phyloP scores from a whole-genome alignment of 2,329 filamentous ascomycete species.

The Epichloe sibirici region DNA sequence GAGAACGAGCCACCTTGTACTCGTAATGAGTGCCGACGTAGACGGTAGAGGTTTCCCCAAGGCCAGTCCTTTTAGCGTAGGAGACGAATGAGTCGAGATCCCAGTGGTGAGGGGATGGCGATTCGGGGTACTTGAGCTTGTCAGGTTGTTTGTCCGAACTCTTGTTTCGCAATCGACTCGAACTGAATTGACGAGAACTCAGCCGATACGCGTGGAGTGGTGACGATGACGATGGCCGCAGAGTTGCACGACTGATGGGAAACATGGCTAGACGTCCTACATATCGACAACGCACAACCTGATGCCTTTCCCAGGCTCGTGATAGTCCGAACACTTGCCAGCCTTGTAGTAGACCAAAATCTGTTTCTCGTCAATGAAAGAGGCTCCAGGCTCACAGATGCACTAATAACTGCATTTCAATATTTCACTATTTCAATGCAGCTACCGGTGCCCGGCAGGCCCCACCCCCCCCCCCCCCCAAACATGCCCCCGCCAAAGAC shows the following conservation, averaged over 20 bases:
- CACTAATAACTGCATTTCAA: background rate
- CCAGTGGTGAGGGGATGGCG: slow-evolving; percentile 41
- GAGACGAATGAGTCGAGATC: slow-evolving; percentile 52
- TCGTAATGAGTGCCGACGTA: slow-evolving; percentile 69
- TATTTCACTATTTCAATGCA: background rate
- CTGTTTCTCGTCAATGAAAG: background rate
- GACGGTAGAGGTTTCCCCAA: slow-evolving; percentile 44
- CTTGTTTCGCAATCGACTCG: background rate
- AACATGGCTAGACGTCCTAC: background rate
- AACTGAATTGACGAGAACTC: background rate
- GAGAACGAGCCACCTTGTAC: slow-evolving; percentile 48
- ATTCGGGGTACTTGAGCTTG: slow-evolving; percentile 28
- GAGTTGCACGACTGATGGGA: background rate
- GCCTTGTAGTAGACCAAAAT: too few species aligned
- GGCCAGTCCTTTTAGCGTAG: slow-evolving; percentile 44
- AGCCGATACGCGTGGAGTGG: background rate
- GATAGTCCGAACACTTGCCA: too few species aligned
- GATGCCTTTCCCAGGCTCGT: background rate
- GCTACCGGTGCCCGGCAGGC: background rate
- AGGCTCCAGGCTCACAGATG: background rate
- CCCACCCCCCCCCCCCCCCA: too few species aligned
- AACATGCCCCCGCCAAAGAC: background rate
- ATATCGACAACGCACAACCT: background rate
- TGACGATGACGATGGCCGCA: background rate
- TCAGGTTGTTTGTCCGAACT: background rate